Evolutionary conservation across 2,329 filamentous ascomycete genomes (phyloP).

Genomic region (Pestalotiopsis sp.): DNA sequence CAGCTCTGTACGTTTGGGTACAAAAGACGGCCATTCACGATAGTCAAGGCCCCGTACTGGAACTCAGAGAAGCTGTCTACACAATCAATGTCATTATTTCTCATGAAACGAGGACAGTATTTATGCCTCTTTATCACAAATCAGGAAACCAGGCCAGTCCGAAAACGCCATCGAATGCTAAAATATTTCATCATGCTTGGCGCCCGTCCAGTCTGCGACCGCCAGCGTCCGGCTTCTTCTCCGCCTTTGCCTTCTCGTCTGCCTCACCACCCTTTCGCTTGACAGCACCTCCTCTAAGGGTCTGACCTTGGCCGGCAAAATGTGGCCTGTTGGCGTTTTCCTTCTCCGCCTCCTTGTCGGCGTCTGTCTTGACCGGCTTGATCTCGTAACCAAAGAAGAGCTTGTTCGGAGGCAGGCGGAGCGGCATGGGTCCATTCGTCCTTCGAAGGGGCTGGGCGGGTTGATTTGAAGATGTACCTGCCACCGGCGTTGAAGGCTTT

Average conservation of each 20-base stretch:
- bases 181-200: slow-evolving; percentile 21
- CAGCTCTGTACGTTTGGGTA: too few relatives aligned
- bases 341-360: slow-evolving; percentile 68
- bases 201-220: slow-evolving; percentile 49
- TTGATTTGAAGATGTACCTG: slow-evolving; percentile 52
- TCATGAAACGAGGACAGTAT: neutral
- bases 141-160: neutral
- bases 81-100: neutral
- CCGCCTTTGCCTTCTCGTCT: slow-evolving; percentile 49
- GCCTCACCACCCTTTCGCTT: slow-evolving; percentile 68
- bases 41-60: neutral
- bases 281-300: slow-evolving; percentile 61
- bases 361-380: slow-evolving; percentile 82
- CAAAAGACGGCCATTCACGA: neutral
- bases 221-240: slow-evolving; percentile 47
- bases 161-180: slow-evolving; percentile 9
- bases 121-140: neutral
- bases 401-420: slow-evolving; percentile 84
- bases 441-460: slow-evolving; percentile 41
- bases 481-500: slow-evolving; percentile 72
- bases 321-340: slow-evolving; percentile 69
- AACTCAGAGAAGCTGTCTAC: neutral
- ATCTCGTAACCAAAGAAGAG: slow-evolving; percentile 96
- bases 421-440: slow-evolving; percentile 81
- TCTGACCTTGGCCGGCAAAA: slow-evolving; percentile 86